Evolutionary conservation across 176 grass and related monocot species (phyloP).

Genomic region (Musa itinerans): DNA sequence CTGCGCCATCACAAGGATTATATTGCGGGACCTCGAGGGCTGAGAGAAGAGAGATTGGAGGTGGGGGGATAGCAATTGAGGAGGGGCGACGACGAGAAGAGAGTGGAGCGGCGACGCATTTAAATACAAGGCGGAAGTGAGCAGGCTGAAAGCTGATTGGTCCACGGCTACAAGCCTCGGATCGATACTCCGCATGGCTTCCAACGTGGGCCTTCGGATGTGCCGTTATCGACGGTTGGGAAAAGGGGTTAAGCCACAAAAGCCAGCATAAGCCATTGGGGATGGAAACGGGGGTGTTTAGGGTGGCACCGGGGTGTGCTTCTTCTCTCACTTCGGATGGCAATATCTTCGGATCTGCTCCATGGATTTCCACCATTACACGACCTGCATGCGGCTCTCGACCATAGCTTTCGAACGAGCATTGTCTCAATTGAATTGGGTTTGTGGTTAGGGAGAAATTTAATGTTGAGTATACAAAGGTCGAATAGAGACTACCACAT

Average conservation of each 20-base stretch:
- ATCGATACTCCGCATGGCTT: constrained; percentile 9
- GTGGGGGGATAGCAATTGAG: not conserved
- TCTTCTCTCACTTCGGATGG: constrained; percentile 22
- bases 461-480: too few species aligned
- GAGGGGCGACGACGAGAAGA: not conserved
- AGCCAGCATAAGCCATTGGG: not conserved
- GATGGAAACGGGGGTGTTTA: not conserved
- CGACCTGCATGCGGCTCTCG: fast-evolving
- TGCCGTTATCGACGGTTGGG: not conserved
- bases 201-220: constrained; percentile 27
- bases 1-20: constrained; percentile 24
- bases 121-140: constrained; percentile 37
- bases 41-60: too few species aligned
- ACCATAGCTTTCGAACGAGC: constrained; percentile 3
- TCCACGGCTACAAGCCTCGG: constrained; percentile 18
- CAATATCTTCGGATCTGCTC: constrained; percentile 6
- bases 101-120: not conserved
- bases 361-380: not conserved
- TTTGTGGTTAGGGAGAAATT: too few species aligned
- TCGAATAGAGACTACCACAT: too few species aligned
- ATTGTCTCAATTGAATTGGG: too few species aligned
- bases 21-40: too few species aligned
- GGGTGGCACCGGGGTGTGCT: constrained; percentile 36
- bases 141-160: constrained; percentile 34
- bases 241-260: not conserved